phyloP scores from a whole-genome alignment of 2,329 filamentous ascomycete genomes.

The Epichloe scottii region DNA sequence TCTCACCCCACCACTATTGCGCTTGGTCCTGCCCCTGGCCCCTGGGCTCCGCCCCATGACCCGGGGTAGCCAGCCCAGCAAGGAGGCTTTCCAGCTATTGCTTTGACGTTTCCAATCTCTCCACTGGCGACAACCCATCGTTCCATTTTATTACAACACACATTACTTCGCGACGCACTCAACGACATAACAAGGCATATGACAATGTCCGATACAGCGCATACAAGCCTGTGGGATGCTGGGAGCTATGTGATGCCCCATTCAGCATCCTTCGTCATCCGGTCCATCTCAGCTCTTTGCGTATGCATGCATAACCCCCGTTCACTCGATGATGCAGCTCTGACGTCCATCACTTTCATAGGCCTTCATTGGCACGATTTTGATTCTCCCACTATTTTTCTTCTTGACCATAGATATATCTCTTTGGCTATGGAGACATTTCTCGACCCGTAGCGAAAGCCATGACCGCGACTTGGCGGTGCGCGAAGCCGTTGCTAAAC shows the following conservation, averaged over 20 bases:
- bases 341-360: slow-evolving; percentile 12
- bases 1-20: too few relatives aligned
- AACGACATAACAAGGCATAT: background rate
- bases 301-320: slow-evolving; percentile 15
- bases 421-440: slow-evolving; percentile 40
- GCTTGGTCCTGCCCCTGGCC: background rate
- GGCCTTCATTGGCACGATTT: slow-evolving; percentile 32
- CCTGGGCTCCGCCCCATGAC: background rate
- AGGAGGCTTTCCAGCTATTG: background rate
- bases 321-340: slow-evolving; percentile 1
- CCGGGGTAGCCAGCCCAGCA: too few relatives aligned
- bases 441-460: slow-evolving; percentile 11
- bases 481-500: background rate
- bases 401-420: slow-evolving; percentile 38
- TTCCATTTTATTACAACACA: background rate
- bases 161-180: background rate
- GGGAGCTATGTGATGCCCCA: slow-evolving; percentile 15
- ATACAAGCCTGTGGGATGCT: slow-evolving; percentile 15
- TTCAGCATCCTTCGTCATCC: slow-evolving; percentile 19
- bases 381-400: slow-evolving; percentile 33
- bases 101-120: background rate
- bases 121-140: background rate
- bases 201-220: slow-evolving; percentile 15
- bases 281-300: slow-evolving; percentile 25
- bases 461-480: background rate